Conservation (phyloP, 345 rosid genomes). For the Eucalyptus polybractea region DNA sequence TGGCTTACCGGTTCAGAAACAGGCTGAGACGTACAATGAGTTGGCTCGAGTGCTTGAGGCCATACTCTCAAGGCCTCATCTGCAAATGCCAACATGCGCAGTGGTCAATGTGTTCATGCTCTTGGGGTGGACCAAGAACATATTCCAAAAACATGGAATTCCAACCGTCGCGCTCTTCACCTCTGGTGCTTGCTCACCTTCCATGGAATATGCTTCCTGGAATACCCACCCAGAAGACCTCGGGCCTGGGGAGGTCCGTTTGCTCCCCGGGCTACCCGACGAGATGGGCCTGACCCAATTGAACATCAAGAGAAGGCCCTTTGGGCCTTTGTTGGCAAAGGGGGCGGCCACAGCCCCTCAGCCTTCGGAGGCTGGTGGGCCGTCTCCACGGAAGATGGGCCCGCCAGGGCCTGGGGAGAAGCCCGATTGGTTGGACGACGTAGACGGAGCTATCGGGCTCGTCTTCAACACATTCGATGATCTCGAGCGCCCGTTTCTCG, state of each 20-base stretch:
- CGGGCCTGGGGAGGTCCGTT: not conserved
- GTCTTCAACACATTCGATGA: conserved; percentile 26
- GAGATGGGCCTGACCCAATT: conserved; percentile 3
- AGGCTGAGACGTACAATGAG: not conserved
- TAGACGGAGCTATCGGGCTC: not conserved
- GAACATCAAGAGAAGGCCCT: conserved; percentile 5
- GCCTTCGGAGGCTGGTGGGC: not conserved
- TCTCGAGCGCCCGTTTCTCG: conserved; percentile 21
- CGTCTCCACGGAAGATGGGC: not conserved
- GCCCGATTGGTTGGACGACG: not conserved
- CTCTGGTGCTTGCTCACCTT: conserved; percentile 14
- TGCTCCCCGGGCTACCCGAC: conserved; percentile 3
- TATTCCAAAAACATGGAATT: not conserved
- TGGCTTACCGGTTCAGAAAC: not conserved
- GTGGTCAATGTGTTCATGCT: conserved; percentile 1
- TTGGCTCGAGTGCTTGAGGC: not conserved
- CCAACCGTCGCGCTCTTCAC: conserved; percentile 11
- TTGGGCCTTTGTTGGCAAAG: not conserved
- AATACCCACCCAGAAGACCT: not conserved
- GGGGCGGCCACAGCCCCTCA: not conserved
- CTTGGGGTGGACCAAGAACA: conserved; percentile 2
- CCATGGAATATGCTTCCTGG: conserved; percentile 14
- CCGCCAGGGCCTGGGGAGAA: not conserved
- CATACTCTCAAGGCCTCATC: not conserved
- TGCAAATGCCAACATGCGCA: not conserved